Percentiles rank a stretch among this genome's conserved stretches.
Evolutionary conservation across 2,329 filamentous ascomycete species (phyloP).

Genomic region (Trichoderma pleuroti): DNA sequence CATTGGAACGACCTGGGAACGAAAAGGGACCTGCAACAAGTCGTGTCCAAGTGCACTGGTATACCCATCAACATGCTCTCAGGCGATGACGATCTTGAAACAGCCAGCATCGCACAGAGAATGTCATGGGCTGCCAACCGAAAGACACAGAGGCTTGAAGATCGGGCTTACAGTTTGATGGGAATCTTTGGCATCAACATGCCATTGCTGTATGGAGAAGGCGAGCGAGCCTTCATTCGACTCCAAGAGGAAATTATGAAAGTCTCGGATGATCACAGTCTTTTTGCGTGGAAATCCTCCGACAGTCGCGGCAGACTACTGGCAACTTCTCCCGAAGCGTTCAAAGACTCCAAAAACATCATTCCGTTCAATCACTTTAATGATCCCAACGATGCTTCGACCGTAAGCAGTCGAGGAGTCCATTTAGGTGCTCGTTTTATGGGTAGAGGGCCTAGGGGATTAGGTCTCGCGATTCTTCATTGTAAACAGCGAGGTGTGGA

Average conservation of each 20-base stretch:
- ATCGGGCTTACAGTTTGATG: conserved; percentile 30
- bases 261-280: background rate
- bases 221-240: conserved; percentile 25
- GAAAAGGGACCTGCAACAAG: background rate
- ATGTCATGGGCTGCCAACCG: conserved; percentile 30
- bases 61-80: conserved; percentile 7
- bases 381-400: background rate
- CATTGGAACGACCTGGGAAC: background rate
- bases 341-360: background rate
- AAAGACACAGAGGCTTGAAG: conserved; percentile 27
- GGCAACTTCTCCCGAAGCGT: conserved; percentile 2
- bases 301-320: background rate
- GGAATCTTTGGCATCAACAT: conserved; percentile 32
- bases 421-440: background rate
- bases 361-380: background rate
- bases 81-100: conserved; percentile 4
- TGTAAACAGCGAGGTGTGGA: background rate
- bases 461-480: background rate
- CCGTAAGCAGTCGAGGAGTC: background rate
- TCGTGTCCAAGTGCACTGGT: background rate
- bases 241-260: conserved; percentile 18
- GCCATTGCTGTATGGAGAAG: conserved; percentile 32
- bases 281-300: conserved; percentile 1
- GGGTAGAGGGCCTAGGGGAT: background rate
- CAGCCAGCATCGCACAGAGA: conserved; percentile 20